Evolutionary conservation across 2,329 filamentous ascomycete genomes (phyloP), one percentile per base, ranked within the genome.

Genomic region (Zymoseptoria pseudotritici): DNA sequence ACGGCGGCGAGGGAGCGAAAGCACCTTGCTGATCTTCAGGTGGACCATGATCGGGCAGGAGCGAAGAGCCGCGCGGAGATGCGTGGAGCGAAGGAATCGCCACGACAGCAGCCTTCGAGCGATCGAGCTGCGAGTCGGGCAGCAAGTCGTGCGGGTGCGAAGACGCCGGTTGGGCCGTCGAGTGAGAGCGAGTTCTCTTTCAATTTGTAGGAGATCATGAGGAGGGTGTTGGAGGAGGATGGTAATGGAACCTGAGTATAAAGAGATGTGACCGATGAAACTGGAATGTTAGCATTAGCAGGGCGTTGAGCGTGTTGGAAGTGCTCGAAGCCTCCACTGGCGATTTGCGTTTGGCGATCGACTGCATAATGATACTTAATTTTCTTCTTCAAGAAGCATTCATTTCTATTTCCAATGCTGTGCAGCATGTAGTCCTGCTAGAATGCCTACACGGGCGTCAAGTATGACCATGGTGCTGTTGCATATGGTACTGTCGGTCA

Each of bases 171-270:
- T 8, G 42, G 10, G 59, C 56, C 21, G 31, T 46, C 50, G 54
- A 62, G 60, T 51, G 63, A 60, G 8, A 67, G 65, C 52, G 65
- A 67, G 29, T 66, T 67, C 59, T 67, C 65, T 3, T 65, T 65
- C 55, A 61, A 63, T 29, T 50, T 65, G 42, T 61, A 63, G 36
- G 13, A 46, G 17, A n/a, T 7, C 10, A 46, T 13, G 11, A n/a
- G n/a, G 36, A 46, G 36, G 26, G 26, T 3, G 13, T 13, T n/a
- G 13, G 36, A n/a, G 36, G 36, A 46, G 13, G 36, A 6, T 17
- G 13, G 36, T 46, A n/a, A 46, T 46, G 36, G 36, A 17, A 7
- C 17, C 7, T 9, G 26, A 29, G 26, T 9, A 29, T 29, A 29
- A 8, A 29, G 26, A 29, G 26, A 29, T 29, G 26, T 29, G 7